phyloP scores from a whole-genome alignment of 495 filamentous ascomycete genomes.

The Pyronema domesticum region DNA sequence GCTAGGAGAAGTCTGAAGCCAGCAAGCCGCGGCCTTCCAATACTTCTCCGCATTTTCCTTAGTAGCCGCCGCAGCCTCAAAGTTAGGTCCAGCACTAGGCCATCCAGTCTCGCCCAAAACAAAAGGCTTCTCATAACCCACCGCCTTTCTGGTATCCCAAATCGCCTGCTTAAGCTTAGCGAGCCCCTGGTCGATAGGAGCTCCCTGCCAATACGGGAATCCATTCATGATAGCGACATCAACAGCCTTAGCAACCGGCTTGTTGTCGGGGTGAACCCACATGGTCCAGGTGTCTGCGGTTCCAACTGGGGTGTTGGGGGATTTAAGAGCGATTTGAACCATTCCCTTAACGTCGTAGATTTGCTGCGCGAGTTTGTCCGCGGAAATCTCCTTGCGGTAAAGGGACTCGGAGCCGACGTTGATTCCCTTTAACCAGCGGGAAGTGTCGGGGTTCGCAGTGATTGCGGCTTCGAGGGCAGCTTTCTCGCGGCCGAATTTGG shows the following conservation, averaged over 20 bases:
- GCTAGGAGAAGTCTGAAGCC: constrained; percentile 3
- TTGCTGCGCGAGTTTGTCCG: constrained; percentile 12
- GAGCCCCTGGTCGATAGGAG: constrained; percentile 4
- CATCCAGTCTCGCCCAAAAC: constrained; percentile 89
- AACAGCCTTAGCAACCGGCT: not conserved
- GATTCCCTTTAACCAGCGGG: constrained; percentile 62
- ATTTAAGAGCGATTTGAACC: constrained; percentile 15
- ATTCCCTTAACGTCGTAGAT: constrained; percentile 26
- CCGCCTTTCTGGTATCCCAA: constrained; percentile 39
- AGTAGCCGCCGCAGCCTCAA: constrained; percentile 44
- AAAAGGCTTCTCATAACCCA: constrained; percentile 47
- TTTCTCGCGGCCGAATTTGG: constrained; percentile 51
- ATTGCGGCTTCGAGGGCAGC: constrained; percentile 55
- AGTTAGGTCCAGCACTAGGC: constrained; percentile 48
- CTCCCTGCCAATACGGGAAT: constrained; percentile 24
- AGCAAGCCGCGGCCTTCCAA: constrained; percentile 65
- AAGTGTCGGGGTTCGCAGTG: constrained; percentile 39
- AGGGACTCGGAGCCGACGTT: constrained; percentile 83
- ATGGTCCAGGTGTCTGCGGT: constrained; percentile 89
- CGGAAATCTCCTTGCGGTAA: constrained; percentile 39
- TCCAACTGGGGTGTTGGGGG: constrained; percentile 38
- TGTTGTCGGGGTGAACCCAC: constrained; percentile 59
- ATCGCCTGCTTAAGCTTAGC: constrained; percentile 48
- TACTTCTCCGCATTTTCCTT: constrained; percentile 54
- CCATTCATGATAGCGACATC: constrained; percentile 20